These are phyloP conservation scores for Candida sithepensis DNA, from an alignment of 805 yeast genomes.

Conservation along the genomic window DNA sequence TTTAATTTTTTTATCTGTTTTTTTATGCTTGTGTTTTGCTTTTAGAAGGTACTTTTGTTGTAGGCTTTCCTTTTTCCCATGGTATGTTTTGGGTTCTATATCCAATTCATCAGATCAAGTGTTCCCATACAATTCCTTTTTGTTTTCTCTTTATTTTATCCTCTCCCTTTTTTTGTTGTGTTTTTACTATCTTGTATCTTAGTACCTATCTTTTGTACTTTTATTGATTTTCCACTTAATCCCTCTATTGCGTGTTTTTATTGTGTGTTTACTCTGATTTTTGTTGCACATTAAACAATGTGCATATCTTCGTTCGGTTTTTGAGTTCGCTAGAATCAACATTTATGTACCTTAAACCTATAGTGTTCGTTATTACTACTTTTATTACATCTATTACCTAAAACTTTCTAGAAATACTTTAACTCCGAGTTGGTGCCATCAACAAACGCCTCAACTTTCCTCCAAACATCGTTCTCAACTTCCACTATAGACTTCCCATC, in stretches of 20 bases:
- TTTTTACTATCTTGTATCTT: background rate
- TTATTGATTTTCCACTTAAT: background rate
- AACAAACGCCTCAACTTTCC: slow-evolving; percentile 13
- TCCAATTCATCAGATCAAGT: background rate
- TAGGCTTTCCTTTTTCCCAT: background rate
- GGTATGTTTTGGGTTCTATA: background rate
- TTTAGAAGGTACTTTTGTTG: background rate
- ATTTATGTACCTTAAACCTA: no score
- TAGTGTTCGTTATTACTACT: no score
- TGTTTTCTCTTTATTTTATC: no score
- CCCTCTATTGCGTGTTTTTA: background rate
- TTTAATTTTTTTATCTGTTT: background rate
- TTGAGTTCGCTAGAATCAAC: no score
- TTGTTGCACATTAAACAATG: no score
- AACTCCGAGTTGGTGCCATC: slow-evolving; percentile 16
- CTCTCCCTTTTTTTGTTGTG: background rate
- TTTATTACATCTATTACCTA: background rate
- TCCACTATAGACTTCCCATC: slow-evolving; percentile 53
- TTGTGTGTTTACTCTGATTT: no score
- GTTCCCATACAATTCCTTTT: no score
- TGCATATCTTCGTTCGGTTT: no score
- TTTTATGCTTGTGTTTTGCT: background rate
- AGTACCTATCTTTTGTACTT: background rate
- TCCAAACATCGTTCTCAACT: slow-evolving; percentile 49
- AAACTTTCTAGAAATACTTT: slow-evolving; percentile 7